phyloP scores from a whole-genome alignment of 1,284 basidiomycete species.

The Cryptococcus neoformans region DNA sequence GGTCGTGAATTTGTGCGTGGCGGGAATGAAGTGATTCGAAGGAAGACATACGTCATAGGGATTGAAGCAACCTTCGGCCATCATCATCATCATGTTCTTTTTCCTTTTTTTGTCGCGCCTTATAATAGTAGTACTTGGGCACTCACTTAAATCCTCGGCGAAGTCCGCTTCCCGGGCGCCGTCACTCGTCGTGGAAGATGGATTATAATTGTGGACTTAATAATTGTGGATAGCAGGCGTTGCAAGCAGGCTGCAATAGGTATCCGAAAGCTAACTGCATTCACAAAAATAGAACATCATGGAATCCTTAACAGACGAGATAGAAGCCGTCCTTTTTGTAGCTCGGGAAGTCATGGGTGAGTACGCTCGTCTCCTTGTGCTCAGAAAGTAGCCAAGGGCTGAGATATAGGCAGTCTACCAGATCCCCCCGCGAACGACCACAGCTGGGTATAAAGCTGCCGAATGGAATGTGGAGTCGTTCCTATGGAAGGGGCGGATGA shows the following conservation, averaged over 20 bases:
- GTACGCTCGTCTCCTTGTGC: constrained; percentile 11
- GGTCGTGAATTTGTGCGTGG: no score
- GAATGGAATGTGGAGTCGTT: constrained; percentile 49
- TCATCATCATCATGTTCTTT: not conserved
- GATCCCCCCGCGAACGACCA: constrained; percentile 47
- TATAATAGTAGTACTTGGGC: not conserved
- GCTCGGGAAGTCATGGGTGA: constrained; percentile 50
- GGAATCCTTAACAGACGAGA: constrained; percentile 44
- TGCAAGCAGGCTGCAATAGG: not conserved
- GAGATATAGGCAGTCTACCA: constrained; percentile 40
- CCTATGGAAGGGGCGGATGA: constrained; percentile 49
- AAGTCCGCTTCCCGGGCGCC: not conserved
- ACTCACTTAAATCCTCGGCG: not conserved
- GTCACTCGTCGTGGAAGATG: no score
- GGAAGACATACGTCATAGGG: not conserved
- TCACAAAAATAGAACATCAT: constrained; percentile 12
- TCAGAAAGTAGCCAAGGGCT: not conserved
- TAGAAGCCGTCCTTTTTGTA: constrained; percentile 49
- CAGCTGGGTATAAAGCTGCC: constrained; percentile 49
- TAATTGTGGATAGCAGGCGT: not conserved
- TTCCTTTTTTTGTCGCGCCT: not conserved
- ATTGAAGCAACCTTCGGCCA: not conserved
- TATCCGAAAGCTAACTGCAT: not conserved
- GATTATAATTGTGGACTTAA: not conserved
- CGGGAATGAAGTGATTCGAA: no score